A percentile compares a stretch with the other conserved stretches of the same genome.
Evolutionary conservation across 768 basidiomycete species (phyloP).

Genomic region (Porpolomopsis calyptriformis): DNA sequence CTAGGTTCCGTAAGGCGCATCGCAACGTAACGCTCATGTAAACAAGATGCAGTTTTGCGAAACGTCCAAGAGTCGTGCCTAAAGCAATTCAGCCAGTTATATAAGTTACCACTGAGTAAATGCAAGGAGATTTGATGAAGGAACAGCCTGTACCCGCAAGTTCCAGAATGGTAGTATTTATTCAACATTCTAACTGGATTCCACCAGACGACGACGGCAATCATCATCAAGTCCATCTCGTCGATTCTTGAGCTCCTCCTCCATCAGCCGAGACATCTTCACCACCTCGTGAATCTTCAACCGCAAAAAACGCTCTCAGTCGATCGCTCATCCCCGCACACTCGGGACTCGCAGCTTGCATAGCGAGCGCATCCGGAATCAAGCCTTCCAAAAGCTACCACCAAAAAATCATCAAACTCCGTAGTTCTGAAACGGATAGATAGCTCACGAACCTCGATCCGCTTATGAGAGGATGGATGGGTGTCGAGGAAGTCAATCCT

Average conservation of each 20-base stretch:
- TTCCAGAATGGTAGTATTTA: too few relatives aligned
- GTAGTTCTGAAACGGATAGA: too few relatives aligned
- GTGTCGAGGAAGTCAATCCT: constrained; percentile 58
- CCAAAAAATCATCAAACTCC: neutral
- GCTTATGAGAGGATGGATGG: constrained; percentile 65
- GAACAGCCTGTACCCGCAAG: too few relatives aligned
- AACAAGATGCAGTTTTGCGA: too few relatives aligned
- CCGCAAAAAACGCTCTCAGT: constrained; percentile 23
- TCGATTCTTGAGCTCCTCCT: neutral
- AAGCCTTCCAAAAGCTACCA: constrained; percentile 40
- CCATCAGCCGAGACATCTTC: neutral
- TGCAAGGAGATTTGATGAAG: too few relatives aligned
- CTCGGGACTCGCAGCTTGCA: constrained; percentile 44
- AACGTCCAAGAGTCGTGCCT: too few relatives aligned
- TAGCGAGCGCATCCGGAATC: constrained; percentile 47
- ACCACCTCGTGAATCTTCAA: neutral
- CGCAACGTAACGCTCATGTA: too few relatives aligned
- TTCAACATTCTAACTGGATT: too few relatives aligned
- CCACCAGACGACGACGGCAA: too few relatives aligned
- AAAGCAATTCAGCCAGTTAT: too few relatives aligned
- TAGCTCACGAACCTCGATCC: constrained; percentile 49
- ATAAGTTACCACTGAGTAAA: too few relatives aligned
- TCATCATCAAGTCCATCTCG: neutral
- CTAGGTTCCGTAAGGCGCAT: too few relatives aligned
- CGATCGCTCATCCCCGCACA: constrained; percentile 36